These are phyloP conservation scores for Craspedostauros australis DNA, from an alignment of 108 stramenopile genomes.

Conservation along the genomic window DNA sequence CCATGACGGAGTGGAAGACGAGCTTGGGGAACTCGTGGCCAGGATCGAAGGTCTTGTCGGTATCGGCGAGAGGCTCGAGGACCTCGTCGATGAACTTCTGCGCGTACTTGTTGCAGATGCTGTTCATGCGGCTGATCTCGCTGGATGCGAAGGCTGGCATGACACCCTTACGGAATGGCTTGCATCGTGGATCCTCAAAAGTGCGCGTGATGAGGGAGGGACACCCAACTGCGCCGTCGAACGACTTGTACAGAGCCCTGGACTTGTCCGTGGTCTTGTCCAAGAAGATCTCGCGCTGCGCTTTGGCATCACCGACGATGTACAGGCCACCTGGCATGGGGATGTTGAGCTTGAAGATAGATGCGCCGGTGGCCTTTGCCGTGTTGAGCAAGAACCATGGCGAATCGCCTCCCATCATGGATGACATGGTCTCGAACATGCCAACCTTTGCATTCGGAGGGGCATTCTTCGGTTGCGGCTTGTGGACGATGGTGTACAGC, in stretches of 20 bases:
- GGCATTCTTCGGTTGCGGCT: too few relatives aligned
- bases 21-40: slow-evolving; percentile 22
- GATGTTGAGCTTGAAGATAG: too few relatives aligned
- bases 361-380: slow-evolving; percentile 9
- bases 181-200: slow-evolving; percentile 32
- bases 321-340: slow-evolving; percentile 3
- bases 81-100: slow-evolving; percentile 26
- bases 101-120: slow-evolving; percentile 18
- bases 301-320: background rate
- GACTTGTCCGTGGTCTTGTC: slow-evolving; percentile 1
- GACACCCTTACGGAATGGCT: slow-evolving; percentile 26
- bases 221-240: background rate
- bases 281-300: background rate
- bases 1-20: slow-evolving; percentile 24
- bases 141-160: slow-evolving; percentile 26
- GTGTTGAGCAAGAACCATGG: slow-evolving; percentile 17
- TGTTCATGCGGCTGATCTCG: slow-evolving; percentile 32
- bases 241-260: background rate
- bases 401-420: slow-evolving; percentile 3
- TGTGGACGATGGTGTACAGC: too few relatives aligned
- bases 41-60: slow-evolving; percentile 26
- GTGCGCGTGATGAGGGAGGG: slow-evolving; percentile 28
- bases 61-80: slow-evolving; percentile 12
- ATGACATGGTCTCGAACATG: slow-evolving; percentile 10
- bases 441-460: slow-evolving; percentile 18